Evolutionary conservation across 495 filamentous ascomycete species (phyloP).

Genomic region (Aspergillus conjunctus): DNA sequence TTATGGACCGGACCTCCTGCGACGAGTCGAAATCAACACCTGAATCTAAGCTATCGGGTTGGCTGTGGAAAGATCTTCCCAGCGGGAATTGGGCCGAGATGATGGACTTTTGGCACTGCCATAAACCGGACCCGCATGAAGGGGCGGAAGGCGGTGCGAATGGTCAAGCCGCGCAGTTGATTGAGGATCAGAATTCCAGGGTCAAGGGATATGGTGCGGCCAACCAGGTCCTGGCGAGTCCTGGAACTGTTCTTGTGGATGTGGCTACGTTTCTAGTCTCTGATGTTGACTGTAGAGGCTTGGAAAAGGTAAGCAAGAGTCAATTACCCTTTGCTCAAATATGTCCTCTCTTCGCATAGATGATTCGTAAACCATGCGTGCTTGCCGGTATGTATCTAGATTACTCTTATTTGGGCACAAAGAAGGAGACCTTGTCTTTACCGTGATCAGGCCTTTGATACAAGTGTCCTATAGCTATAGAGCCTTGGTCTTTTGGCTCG

Average conservation of each 20-base stretch:
- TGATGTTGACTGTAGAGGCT: slow-evolving; percentile 60
- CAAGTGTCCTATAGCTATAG: slow-evolving; percentile 76
- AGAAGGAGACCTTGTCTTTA: slow-evolving; percentile 79
- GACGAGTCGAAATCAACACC: not conserved
- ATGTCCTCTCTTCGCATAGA: slow-evolving; percentile 12
- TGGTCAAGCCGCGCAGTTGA: slow-evolving; percentile 26
- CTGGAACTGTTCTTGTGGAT: slow-evolving; percentile 75
- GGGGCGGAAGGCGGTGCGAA: slow-evolving; percentile 37
- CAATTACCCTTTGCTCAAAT: slow-evolving; percentile 4
- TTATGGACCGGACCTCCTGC: slow-evolving; percentile 31
- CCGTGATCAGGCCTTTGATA: slow-evolving; percentile 76
- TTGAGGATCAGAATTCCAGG: slow-evolving; percentile 46
- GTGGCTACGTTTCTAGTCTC: slow-evolving; percentile 72
- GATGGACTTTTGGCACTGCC: slow-evolving; percentile 99
- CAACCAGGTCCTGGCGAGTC: slow-evolving; percentile 63
- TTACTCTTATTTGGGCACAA: slow-evolving; percentile 59
- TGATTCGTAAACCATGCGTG: too few species aligned
- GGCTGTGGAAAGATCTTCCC: slow-evolving; percentile 89
- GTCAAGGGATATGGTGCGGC: slow-evolving; percentile 76
- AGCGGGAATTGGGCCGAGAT: slow-evolving; percentile 99
- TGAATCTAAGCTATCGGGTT: slow-evolving; percentile 18
- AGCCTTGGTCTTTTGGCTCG: slow-evolving; percentile 30
- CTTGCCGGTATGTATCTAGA: not conserved
- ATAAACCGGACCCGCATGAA: slow-evolving; percentile 70
- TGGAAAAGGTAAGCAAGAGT: slow-evolving; percentile 60